phyloP scores from a whole-genome alignment of 73 alveolate genomes.

The Paramecium sonneborni region DNA sequence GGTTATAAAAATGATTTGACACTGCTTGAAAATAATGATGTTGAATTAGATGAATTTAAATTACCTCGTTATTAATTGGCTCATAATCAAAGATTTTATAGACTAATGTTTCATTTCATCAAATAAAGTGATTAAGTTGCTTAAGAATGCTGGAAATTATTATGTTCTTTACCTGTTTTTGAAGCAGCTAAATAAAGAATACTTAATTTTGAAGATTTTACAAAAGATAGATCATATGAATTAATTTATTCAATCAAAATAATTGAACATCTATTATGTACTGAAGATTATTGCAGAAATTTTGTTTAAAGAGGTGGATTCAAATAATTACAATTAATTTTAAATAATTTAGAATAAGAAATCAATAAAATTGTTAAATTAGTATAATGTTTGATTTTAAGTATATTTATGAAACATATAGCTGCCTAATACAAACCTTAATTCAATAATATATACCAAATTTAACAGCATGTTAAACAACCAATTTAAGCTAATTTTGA shows the following conservation, averaged over 20 bases:
- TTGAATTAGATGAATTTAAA: slow-evolving; percentile 43
- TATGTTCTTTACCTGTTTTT: slow-evolving; percentile 56
- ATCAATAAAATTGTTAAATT: background rate
- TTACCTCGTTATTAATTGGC: slow-evolving; percentile 84
- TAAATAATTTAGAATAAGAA: background rate
- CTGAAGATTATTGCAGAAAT: background rate
- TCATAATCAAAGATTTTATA: slow-evolving; percentile 74
- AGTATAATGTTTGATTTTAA: slow-evolving; percentile 54
- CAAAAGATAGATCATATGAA: slow-evolving; percentile 1
- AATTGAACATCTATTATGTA: background rate
- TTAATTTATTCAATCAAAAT: slow-evolving; percentile 18
- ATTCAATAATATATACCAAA: slow-evolving; percentile 57
- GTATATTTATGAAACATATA: slow-evolving; percentile 32
- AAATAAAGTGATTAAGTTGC: slow-evolving; percentile 63
- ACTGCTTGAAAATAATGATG: slow-evolving; percentile 45
- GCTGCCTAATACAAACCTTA: slow-evolving; percentile 60
- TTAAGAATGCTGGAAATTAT: slow-evolving; percentile 79
- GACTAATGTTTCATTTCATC: slow-evolving; percentile 38
- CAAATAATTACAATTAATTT: background rate
- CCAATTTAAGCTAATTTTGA: slow-evolving; percentile 39
- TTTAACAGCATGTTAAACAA: slow-evolving; percentile 56
- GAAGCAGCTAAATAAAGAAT: background rate
- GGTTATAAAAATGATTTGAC: slow-evolving; percentile 79
- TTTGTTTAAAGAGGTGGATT: slow-evolving; percentile 2
- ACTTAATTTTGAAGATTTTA: background rate